Percentiles rank a stretch among this genome's conserved stretches.
Conservation (phyloP, 345 rosid species). For the Xanthoceras sorbifolium region DNA sequence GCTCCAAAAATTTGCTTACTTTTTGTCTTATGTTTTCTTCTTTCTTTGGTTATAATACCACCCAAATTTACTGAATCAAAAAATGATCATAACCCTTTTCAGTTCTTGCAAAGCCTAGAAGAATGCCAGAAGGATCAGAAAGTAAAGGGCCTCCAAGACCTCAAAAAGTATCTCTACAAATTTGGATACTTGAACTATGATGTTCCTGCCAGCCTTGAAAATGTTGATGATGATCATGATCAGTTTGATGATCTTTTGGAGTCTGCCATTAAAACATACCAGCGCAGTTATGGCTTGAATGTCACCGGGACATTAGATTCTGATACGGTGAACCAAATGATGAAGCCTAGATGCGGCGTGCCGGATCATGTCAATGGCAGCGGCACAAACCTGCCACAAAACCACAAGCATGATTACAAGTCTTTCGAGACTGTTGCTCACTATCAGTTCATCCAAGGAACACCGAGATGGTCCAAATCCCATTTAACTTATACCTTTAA, state of each 20-base stretch:
- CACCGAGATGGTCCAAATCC: slow-evolving; percentile 3
- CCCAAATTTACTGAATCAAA: background rate
- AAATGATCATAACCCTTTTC: background rate
- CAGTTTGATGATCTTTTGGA: slow-evolving; percentile 22
- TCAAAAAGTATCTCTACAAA: slow-evolving; percentile 18
- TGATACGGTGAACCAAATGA: slow-evolving; percentile 23
- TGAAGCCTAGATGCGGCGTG: slow-evolving; percentile 31
- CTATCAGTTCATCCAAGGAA: background rate
- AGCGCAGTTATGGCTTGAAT: slow-evolving; percentile 6
- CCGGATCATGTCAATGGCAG: slow-evolving; percentile 7
- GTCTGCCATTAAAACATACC: slow-evolving; percentile 22
- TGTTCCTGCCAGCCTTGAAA: background rate
- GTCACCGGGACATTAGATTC: slow-evolving; percentile 29
- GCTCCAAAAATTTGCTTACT: background rate
- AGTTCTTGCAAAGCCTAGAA: background rate
- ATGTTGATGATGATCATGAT: background rate
- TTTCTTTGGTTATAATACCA: background rate
- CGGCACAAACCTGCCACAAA: slow-evolving; percentile 14
- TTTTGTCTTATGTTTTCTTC: background rate
- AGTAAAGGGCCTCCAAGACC: background rate
- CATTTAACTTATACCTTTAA: slow-evolving; percentile 20
- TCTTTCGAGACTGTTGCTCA: slow-evolving; percentile 19
- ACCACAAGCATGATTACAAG: slow-evolving; percentile 23
- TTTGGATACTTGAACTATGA: slow-evolving; percentile 21
- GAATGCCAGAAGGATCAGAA: slow-evolving; percentile 18